A percentile compares a stretch with the other conserved stretches of the same genome.
Evolutionary conservation across 345 rosid species (phyloP).

Genomic region (Citrus unshiu): DNA sequence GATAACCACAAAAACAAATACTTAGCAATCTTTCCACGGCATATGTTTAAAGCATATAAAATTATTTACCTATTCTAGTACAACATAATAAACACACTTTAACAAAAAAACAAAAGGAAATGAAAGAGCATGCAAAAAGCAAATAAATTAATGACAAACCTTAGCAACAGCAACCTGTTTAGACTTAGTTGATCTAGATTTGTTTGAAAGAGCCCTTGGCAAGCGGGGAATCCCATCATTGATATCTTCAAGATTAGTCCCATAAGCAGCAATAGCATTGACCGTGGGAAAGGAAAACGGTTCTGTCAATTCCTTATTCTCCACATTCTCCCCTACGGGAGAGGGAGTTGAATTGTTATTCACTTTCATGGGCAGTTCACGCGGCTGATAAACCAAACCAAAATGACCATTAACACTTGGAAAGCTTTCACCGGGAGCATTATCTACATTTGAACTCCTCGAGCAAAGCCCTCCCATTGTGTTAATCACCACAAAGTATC

Average conservation of each 20-base stretch:
- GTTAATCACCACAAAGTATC: slow-evolving; percentile 15
- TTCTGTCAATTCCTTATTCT: slow-evolving; percentile 44
- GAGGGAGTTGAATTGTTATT: slow-evolving; percentile 35
- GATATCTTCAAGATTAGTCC: slow-evolving; percentile 38
- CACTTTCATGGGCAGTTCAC: slow-evolving; percentile 37
- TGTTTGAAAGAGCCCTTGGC: slow-evolving; percentile 60
- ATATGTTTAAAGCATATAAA: not conserved
- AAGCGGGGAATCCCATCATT: slow-evolving; percentile 76
- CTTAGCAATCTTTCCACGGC: not conserved
- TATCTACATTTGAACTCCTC: slow-evolving; percentile 87
- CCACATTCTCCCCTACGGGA: slow-evolving; percentile 40
- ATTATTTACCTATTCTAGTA: not conserved
- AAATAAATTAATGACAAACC: slow-evolving; percentile 35
- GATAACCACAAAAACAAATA: not conserved
- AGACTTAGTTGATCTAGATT: slow-evolving; percentile 74
- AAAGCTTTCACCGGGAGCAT: slow-evolving; percentile 87
- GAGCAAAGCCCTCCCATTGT: slow-evolving; percentile 99
- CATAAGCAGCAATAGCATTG: slow-evolving; percentile 33
- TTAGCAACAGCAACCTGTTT: slow-evolving; percentile 82
- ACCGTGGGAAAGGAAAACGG: slow-evolving; percentile 52
- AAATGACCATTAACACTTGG: slow-evolving; percentile 56
- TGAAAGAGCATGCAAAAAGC: not conserved
- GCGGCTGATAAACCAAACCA: slow-evolving; percentile 40
- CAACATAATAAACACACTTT: not conserved
- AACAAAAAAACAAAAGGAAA: not conserved